phyloP scores from a whole-genome alignment of 192 early-diverging fungal genomes.

The Pilaira anomala region DNA sequence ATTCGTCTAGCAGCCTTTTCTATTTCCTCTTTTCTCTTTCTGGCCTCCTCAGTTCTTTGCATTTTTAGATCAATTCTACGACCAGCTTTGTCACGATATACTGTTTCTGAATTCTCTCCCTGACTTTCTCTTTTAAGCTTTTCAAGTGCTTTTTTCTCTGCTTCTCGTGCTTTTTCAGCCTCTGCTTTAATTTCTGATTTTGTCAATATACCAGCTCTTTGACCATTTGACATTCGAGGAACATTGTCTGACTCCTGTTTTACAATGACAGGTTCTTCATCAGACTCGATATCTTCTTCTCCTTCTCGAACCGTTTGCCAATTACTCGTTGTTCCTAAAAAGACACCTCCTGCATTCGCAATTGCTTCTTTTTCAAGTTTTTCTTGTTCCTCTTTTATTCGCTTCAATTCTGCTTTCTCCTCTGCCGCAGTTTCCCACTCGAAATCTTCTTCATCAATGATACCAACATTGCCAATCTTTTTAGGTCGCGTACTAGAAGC shows the following conservation, averaged over 20 bases:
- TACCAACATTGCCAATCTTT: slow-evolving; percentile 37
- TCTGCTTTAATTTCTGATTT: slow-evolving; percentile 29
- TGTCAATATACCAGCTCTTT: slow-evolving; percentile 31
- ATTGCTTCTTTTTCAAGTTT: slow-evolving; percentile 2
- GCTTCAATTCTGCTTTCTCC: slow-evolving; percentile 7
- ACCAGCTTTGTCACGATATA: slow-evolving; percentile 36
- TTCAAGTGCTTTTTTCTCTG: slow-evolving; percentile 15
- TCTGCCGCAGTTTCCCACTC: slow-evolving; percentile 20
- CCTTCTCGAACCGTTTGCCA: slow-evolving; percentile 32
- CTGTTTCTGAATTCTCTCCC: slow-evolving; percentile 29
- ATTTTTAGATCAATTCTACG: slow-evolving; percentile 31
- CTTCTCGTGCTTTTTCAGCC: slow-evolving; percentile 15
- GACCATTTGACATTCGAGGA: slow-evolving; percentile 35
- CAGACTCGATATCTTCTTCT: neutral
- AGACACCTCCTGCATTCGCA: neutral
- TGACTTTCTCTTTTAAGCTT: slow-evolving; percentile 6
- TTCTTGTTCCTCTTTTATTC: slow-evolving; percentile 10
- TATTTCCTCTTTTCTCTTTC: slow-evolving; percentile 34
- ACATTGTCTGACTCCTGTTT: slow-evolving; percentile 6
- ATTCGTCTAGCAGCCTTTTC: slow-evolving; percentile 50
- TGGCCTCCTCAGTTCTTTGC: slow-evolving; percentile 33
- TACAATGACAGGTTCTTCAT: slow-evolving; percentile 28
- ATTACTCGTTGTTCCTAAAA: slow-evolving; percentile 15
- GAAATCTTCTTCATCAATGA: slow-evolving; percentile 38
- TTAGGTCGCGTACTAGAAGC: neutral